Base-by-base conservation (phyloP, 108 stramenopile species). In the Pseudonitzschia multistriata region DNA sequence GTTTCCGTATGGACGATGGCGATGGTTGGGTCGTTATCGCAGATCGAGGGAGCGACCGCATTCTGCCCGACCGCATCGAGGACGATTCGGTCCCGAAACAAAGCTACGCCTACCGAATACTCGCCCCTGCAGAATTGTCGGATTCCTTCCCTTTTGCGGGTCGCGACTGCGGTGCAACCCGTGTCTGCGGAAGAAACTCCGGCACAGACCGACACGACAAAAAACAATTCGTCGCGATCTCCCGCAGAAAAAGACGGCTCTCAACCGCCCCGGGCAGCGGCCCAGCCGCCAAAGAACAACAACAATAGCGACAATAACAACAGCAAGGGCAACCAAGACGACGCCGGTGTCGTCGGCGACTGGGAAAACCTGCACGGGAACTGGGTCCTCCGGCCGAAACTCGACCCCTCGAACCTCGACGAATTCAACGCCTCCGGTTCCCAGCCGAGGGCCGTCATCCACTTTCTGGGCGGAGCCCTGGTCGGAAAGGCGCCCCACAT, bases 401-500 rank as follows among this genome's bases (percentile, higher is more conserved):
- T 29, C 1, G 40, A 17, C 1, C 19, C 15, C 30, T 24, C 10
- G 10, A 29, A 10, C 1, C 0, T 6, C 25, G 57, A 19, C 7
- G 34, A 33, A 25, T 25, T 35, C 34, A 0, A 13, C 17, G n/a
- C 31, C 0, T 35, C 33, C 31, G 35, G 35, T 35, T 19, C 34
- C 19, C 60, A 68, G 29, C 83, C 85, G 24, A 53, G 82, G 31
- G 82, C 80, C 24, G 35, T 81, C 34, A 69, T 96, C n/a, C 96
- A 96, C 76, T 97, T 97, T 62, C 56, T 97, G 31, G 96, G 96
- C 0, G 97, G 96, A 3, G 97, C 96, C 21, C 68, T 97, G 34
- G 84, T 96, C 15, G 96, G 96, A 0, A 93, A 93, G 22, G 88
- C 94, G 10, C 96, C 96, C 3, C 91, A 96, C 49, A 71, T 97